Evolutionary conservation across 2,329 filamentous ascomycete genomes (phyloP), one percentile per base, ranked within the genome.

Genomic region (Claviceps spartinae): DNA sequence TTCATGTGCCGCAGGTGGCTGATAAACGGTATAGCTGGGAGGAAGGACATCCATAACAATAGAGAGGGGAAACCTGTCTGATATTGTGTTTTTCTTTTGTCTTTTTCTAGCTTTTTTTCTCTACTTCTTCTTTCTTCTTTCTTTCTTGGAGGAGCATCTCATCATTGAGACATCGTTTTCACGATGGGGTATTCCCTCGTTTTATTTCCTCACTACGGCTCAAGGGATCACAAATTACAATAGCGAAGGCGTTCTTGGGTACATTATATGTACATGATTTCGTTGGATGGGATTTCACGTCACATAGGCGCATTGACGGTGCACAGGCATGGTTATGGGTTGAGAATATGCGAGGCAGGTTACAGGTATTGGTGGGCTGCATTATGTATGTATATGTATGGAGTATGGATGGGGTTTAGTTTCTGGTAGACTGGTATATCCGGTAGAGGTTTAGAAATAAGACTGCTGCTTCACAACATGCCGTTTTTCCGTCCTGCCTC

Each of bases 21-120:
- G 69, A 69, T 36, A 70, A 67, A 55, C 65, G 75, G 38, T 78
- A 76, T 51, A 77, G 75, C 55, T 78, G 74, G 74, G 75, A 77
- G 56, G 65, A 71, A 5, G 63, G 66, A 18, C 41, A 24, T 16
- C 4, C 42, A 16, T 44, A 44, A 20, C 16, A 44, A 20, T 44
- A 34, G 30, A 11, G 30, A 34, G 9, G 30, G 3, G 30, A 34
- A 34, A 4, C 30, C 30, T 34, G 30, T 34, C 9, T 34, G 9
- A 34, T 34, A 9, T 11, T 11, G 30, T 34, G 1, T 34, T 34
- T 11, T 5, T 1, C 24, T 34, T 13, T 46, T 26, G 6, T 24
- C 5, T 11, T 4, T 6, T 7, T 44, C 14, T 44, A n/a, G 3
- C 5, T 22, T 43, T 22, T 16, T 26, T 6, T 42, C 8, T 16